phyloP scores from a whole-genome alignment of 306 rosid species.

The Cyclanthera cordifolia region DNA sequence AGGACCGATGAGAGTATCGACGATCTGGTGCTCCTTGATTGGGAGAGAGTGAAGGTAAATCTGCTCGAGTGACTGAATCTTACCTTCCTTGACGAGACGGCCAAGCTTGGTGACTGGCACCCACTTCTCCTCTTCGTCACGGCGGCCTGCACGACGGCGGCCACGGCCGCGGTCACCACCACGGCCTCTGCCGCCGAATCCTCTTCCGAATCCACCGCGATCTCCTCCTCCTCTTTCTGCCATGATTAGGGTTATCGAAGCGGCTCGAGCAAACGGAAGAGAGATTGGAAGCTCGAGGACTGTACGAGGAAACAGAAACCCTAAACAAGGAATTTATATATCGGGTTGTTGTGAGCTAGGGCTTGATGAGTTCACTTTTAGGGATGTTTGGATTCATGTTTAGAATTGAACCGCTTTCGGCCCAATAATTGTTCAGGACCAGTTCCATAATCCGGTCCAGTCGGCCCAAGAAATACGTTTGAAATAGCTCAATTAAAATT shows the following conservation, averaged over 20 bases:
- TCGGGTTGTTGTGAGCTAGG: no score
- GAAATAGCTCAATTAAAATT: no score
- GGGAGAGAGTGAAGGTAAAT: not conserved
- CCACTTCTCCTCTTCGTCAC: not conserved
- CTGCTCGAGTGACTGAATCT: not conserved
- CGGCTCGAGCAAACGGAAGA: no score
- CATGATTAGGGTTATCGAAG: slow-evolving; percentile 15
- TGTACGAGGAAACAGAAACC: no score
- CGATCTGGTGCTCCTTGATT: not conserved
- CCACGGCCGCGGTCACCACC: slow-evolving; percentile 22
- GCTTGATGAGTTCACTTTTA: no score
- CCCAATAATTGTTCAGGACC: no score
- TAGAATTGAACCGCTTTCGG: no score
- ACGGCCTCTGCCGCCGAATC: slow-evolving; percentile 27
- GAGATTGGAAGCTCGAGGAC: no score
- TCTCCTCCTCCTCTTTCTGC: slow-evolving; percentile 16
- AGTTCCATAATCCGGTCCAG: no score
- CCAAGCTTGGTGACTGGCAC: not conserved
- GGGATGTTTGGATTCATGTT: no score
- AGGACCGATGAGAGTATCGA: not conserved
- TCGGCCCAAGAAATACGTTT: no score
- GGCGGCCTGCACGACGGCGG: not conserved
- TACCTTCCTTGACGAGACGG: not conserved
- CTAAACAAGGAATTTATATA: no score
- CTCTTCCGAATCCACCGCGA: slow-evolving; percentile 48